Percentiles rank a stretch among this genome's conserved stretches.
Evolutionary conservation across 768 basidiomycete genomes (phyloP).

Genomic region (Leccinum rimulosum): DNA sequence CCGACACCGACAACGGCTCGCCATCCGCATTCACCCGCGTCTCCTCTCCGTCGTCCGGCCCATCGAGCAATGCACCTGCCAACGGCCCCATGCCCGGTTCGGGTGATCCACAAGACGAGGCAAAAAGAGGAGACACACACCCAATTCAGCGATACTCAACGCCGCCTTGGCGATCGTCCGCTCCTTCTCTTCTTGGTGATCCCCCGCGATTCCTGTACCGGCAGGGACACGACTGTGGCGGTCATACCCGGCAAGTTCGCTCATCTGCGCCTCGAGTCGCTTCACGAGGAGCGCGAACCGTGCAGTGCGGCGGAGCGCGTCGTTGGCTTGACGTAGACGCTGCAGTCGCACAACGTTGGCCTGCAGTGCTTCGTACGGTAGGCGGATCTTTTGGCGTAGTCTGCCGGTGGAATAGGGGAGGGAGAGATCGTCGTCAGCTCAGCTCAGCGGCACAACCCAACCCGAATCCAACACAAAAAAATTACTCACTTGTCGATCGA

Average conservation of each 20-base stretch:
- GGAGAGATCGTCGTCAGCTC: not conserved
- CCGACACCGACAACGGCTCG: slow-evolving; percentile 1
- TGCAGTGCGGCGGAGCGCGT: slow-evolving; percentile 78
- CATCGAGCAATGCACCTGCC: slow-evolving; percentile 52
- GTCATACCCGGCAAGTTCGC: slow-evolving; percentile 45
- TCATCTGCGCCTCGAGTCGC: slow-evolving; percentile 84
- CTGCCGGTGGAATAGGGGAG: slow-evolving; percentile 37
- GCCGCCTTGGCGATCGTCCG: slow-evolving; percentile 90
- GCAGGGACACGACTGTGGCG: not conserved
- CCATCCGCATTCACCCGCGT: not conserved
- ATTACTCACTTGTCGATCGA: slow-evolving; percentile 71
- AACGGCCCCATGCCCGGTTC: not conserved
- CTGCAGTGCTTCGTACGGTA: slow-evolving; percentile 76
- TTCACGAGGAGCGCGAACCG: slow-evolving; percentile 83
- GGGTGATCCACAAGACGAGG: not conserved
- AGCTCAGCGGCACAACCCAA: not conserved
- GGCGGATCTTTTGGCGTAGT: slow-evolving; percentile 80
- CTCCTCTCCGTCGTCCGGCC: slow-evolving; percentile 24
- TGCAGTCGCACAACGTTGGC: slow-evolving; percentile 69
- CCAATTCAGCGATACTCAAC: slow-evolving; percentile 88
- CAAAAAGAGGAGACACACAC: slow-evolving; percentile 42
- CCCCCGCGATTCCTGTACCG: slow-evolving; percentile 16
- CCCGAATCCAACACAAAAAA: not conserved
- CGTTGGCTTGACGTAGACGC: slow-evolving; percentile 78
- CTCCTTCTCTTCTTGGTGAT: slow-evolving; percentile 76